A percentile compares a stretch with the other conserved stretches of the same genome.
phyloP scores from a whole-genome alignment of 2,329 filamentous ascomycete species.

The Diaporthe helianthi region DNA sequence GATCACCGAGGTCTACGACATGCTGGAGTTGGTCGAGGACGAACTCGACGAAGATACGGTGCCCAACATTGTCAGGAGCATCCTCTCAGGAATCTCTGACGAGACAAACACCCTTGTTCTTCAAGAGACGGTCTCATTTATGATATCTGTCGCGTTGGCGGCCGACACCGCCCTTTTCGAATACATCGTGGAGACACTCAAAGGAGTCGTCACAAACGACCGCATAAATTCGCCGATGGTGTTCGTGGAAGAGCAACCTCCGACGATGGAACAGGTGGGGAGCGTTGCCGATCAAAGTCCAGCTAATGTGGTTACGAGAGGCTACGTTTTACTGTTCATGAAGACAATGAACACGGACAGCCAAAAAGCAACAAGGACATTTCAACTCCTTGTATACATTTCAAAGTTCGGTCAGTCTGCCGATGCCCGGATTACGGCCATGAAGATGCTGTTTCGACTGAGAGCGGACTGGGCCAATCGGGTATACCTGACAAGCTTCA shows the following conservation, averaged over 20 bases:
- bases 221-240: constrained; percentile 52
- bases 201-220: constrained; percentile 57
- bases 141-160: constrained; percentile 68
- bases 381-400: constrained; percentile 69
- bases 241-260: constrained; percentile 39
- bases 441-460: constrained; percentile 82
- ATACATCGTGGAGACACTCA: constrained; percentile 61
- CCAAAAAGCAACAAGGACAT: constrained; percentile 68
- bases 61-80: constrained; percentile 63
- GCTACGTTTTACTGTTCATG: constrained; percentile 79
- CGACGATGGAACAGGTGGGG: constrained; percentile 41
- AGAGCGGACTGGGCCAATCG: constrained; percentile 82
- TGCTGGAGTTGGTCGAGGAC: constrained; percentile 64
- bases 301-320: constrained; percentile 74
- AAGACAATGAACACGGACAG: constrained; percentile 72
- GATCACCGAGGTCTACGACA: constrained; percentile 65
- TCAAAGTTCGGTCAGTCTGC: constrained; percentile 63
- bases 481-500: constrained; percentile 73
- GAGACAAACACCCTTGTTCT: constrained; percentile 72
- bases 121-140: constrained; percentile 68
- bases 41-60: constrained; percentile 65
- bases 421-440: constrained; percentile 74
- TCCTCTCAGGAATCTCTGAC: constrained; percentile 66
- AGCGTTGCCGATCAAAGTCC: constrained; percentile 55
- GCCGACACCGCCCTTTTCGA: constrained; percentile 66